Percentiles rank a stretch among this genome's conserved stretches.
These are phyloP conservation scores for Trypanosoma theileri DNA, from an alignment of 208 protist genomes.

Conservation along the genomic window DNA sequence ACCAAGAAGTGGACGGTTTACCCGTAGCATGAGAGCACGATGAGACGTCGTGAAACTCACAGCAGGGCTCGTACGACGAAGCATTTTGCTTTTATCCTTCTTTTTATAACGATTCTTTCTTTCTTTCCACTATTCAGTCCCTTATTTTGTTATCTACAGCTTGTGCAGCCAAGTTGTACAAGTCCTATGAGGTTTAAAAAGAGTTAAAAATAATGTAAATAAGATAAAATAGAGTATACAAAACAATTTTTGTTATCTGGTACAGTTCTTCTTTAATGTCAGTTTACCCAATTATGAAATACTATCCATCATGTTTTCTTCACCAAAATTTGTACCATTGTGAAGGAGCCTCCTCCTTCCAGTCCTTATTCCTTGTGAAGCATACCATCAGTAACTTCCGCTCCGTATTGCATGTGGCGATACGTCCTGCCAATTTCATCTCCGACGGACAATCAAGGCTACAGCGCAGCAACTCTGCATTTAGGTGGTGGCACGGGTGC, in stretches of 20 bases:
- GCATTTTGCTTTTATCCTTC: conserved; percentile 35
- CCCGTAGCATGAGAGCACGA: conserved; percentile 67
- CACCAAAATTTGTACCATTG: conserved; percentile 58
- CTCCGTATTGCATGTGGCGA: conserved; percentile 60
- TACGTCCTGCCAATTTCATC: conserved; percentile 75
- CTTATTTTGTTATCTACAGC: not conserved
- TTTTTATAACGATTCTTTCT: conserved; percentile 4
- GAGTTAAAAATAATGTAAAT: too few species aligned
- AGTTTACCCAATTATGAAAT: not conserved
- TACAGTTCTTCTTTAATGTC: not conserved
- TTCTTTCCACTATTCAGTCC: not conserved
- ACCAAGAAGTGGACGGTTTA: conserved; percentile 63
- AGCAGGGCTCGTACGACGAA: conserved; percentile 71
- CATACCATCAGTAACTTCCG: conserved; percentile 71
- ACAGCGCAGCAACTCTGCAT: conserved; percentile 54
- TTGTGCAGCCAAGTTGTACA: too few species aligned
- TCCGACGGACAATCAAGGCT: conserved; percentile 53
- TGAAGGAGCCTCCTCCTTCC: conserved; percentile 29
- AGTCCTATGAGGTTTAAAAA: too few species aligned
- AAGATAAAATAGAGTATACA: too few species aligned
- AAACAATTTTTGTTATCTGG: not conserved
- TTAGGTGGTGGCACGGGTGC: conserved; percentile 63
- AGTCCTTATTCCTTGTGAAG: conserved; percentile 66
- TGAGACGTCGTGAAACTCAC: conserved; percentile 83
- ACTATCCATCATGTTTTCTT: not conserved